Evolutionary conservation across 2,329 filamentous ascomycete genomes (phyloP).

Genomic region (Lomentospora prolificans): DNA sequence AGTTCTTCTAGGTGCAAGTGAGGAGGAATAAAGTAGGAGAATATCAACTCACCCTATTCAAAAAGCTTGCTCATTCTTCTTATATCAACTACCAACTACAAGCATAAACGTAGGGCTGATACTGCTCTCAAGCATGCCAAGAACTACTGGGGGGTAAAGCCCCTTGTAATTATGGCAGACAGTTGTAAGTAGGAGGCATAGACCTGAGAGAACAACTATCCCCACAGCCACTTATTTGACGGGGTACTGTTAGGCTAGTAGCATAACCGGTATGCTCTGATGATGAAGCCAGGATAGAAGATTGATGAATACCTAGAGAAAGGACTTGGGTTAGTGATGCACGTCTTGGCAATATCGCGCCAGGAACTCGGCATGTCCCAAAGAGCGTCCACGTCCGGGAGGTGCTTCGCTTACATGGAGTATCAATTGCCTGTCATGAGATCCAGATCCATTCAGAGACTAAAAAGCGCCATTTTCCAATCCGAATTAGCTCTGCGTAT

Average conservation of each 20-base stretch:
- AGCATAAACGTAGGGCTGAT: constrained; percentile 40
- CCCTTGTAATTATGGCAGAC: constrained; percentile 29
- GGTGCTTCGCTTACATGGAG: constrained; percentile 12
- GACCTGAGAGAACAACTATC: constrained; percentile 15
- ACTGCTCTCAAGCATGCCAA: constrained; percentile 36
- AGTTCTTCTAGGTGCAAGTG: not conserved
- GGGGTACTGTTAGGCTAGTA: constrained; percentile 17
- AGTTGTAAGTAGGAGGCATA: constrained; percentile 32
- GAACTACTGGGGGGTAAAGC: constrained; percentile 31
- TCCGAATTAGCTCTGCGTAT: not conserved
- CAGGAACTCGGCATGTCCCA: no score
- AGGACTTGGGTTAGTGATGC: not conserved
- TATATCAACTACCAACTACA: constrained; percentile 38
- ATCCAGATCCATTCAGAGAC: constrained; percentile 24
- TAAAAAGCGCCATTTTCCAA: constrained; percentile 23
- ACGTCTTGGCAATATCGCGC: no score
- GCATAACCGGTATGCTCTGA: constrained; percentile 23
- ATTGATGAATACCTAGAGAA: constrained; percentile 28
- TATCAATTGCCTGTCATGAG: constrained; percentile 24
- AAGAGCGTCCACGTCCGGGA: no score
- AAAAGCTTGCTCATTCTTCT: constrained; percentile 29
- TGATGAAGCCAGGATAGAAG: constrained; percentile 29
- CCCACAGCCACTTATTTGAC: constrained; percentile 11
- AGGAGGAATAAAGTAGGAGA: no score
- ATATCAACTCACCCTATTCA: constrained; percentile 21